phyloP scores from a whole-genome alignment of 768 basidiomycete species.

The Sistotremastrum niveocremeum region DNA sequence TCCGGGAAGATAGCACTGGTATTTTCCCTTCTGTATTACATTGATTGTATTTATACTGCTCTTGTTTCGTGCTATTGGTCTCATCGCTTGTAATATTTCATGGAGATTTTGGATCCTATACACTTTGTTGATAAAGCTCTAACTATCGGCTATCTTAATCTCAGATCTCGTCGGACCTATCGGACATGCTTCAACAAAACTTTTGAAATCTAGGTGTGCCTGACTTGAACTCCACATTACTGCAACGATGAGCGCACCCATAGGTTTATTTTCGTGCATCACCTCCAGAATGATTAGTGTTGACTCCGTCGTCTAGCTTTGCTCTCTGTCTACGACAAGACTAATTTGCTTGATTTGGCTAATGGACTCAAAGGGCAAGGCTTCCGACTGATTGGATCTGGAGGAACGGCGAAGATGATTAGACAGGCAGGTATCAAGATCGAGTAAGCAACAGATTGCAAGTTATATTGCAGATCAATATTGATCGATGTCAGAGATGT shows the following conservation, averaged over 20 bases:
- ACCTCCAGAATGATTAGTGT: neutral
- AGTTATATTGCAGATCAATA: neutral
- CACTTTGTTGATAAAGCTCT: neutral
- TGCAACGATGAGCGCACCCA: too few relatives aligned
- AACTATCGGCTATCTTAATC: neutral
- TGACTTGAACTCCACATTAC: too few relatives aligned
- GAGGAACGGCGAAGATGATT: constrained; percentile 96
- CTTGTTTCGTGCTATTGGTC: neutral
- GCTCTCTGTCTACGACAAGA: constrained; percentile 94
- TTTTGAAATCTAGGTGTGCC: too few relatives aligned
- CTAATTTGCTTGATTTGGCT: constrained; percentile 78
- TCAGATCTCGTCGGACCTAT: neutral
- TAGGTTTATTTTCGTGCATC: neutral
- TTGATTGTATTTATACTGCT: neutral
- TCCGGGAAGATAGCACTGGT: too few relatives aligned
- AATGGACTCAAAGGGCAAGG: constrained; percentile 69
- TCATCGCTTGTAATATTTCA: neutral
- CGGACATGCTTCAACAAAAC: too few relatives aligned
- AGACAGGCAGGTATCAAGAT: constrained; percentile 86
- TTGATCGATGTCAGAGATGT: constrained; percentile 57
- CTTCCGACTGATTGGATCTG: constrained; percentile 83
- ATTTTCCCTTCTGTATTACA: too few relatives aligned
- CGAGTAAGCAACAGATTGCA: constrained; percentile 41
- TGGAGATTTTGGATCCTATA: neutral
- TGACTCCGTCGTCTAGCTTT: constrained; percentile 38